Conservation (phyloP, 768 basidiomycete species). For the Tulasnella calospora region DNA sequence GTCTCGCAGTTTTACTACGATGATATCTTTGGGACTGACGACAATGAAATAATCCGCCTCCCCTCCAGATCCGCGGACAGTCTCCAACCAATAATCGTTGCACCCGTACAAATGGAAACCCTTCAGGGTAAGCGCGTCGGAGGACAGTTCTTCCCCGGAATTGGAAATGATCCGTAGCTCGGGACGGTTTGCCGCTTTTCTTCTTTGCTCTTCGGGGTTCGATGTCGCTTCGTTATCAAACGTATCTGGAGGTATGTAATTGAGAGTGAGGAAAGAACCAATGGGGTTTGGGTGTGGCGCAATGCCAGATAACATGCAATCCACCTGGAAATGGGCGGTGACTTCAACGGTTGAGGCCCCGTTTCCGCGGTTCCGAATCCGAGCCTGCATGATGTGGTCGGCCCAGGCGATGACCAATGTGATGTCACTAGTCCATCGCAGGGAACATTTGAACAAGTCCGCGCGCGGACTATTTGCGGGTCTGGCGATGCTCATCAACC, state of each 20-base stretch:
- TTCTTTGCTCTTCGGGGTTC: constrained; percentile 63
- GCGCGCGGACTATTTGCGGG: constrained; percentile 78
- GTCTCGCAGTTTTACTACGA: constrained; percentile 84
- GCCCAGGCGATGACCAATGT: constrained; percentile 93
- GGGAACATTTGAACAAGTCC: constrained; percentile 88
- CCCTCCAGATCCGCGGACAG: constrained; percentile 29
- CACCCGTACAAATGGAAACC: constrained; percentile 83
- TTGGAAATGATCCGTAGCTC: constrained; percentile 89
- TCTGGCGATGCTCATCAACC: constrained; percentile 82
- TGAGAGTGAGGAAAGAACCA: constrained; percentile 73
- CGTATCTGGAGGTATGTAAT: constrained; percentile 76
- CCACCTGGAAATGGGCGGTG: constrained; percentile 85
- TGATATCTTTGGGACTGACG: constrained; percentile 77
- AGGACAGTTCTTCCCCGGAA: constrained; percentile 78
- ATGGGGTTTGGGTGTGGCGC: constrained; percentile 60
- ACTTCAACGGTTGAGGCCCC: constrained; percentile 60
- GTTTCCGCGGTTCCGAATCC: constrained; percentile 55
- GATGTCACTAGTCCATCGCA: constrained; percentile 88
- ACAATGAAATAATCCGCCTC: constrained; percentile 56
- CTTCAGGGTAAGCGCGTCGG: constrained; percentile 74
- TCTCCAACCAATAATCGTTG: constrained; percentile 73
- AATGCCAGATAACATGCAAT: constrained; percentile 92
- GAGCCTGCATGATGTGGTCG: constrained; percentile 84
- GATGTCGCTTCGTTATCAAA: constrained; percentile 65
- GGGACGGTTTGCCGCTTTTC: constrained; percentile 84